Percentiles rank a stretch among this genome's conserved stretches.
Evolutionary conservation across 306 rosid genomes (phyloP).

Genomic region (Medicago truncatula): MtrunA17r5.0-ANR NC_053043.1:2918001-2918500

Average conservation of each 20-base stretch:
- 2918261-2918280: slow-evolving; percentile 70
- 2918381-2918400: slow-evolving; percentile 77
- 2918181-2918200: slow-evolving; percentile 55
- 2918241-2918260: slow-evolving; percentile 80
- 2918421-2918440: slow-evolving; percentile 79
- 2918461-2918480: slow-evolving; percentile 77
- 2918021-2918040: slow-evolving; percentile 97
- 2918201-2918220: slow-evolving; percentile 94
- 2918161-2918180: background rate
- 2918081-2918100: slow-evolving; percentile 86
- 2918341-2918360: slow-evolving; percentile 79
- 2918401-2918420: slow-evolving; percentile 73
- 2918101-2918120: slow-evolving; percentile 90
- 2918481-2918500: slow-evolving; percentile 40
- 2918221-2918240: slow-evolving; percentile 96
- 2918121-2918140: slow-evolving; percentile 23
- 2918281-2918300: slow-evolving; percentile 64
- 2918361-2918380: slow-evolving; percentile 95
- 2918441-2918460: slow-evolving; percentile 82
- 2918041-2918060: slow-evolving; percentile 76
- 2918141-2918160: background rate
- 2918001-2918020: slow-evolving; percentile 93
- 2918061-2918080: slow-evolving; percentile 87
- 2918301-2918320: slow-evolving; percentile 70
- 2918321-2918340: slow-evolving; percentile 70